Evolutionary conservation across 108 stramenopile genomes (phyloP).

Genomic region (Cyclotella atomus): DNA sequence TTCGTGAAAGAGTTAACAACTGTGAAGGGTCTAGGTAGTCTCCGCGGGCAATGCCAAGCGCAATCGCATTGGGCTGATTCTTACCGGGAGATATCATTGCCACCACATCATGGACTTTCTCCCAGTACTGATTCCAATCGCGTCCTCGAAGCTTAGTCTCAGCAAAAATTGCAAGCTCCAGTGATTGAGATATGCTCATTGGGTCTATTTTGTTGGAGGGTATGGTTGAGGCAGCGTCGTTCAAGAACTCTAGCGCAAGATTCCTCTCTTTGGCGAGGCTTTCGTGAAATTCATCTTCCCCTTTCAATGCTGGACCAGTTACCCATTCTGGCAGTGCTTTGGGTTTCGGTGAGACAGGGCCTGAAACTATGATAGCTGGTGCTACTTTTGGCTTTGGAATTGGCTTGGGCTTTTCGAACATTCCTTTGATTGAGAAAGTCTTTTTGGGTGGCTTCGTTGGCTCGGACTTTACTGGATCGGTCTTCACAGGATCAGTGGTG

Average conservation of each 20-base stretch:
- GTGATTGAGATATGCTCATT: conserved; percentile 40
- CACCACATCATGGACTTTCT: conserved; percentile 56
- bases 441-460: conserved; percentile 32
- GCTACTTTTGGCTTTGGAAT: conserved; percentile 25
- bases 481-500: conserved; percentile 25
- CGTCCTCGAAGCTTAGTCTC: conserved; percentile 47
- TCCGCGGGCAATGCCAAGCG: conserved; percentile 49
- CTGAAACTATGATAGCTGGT: conserved; percentile 13
- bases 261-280: conserved; percentile 38
- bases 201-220: conserved; percentile 41
- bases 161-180: conserved; percentile 51
- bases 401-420: conserved; percentile 55
- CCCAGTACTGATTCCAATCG: conserved; percentile 57
- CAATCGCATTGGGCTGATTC: conserved; percentile 37
- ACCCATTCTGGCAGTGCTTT: conserved; percentile 50
- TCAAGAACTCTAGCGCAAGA: conserved; percentile 47
- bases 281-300: conserved; percentile 47
- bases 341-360: conserved; percentile 33
- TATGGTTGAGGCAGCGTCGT: conserved; percentile 26
- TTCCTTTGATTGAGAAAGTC: conserved; percentile 53
- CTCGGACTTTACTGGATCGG: conserved; percentile 31
- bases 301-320: conserved; percentile 41
- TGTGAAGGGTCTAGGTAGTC: conserved; percentile 52
- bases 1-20: conserved; percentile 44
- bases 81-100: conserved; percentile 53